These are phyloP conservation scores for Neurospora hispaniola DNA, from an alignment of 495 filamentous ascomycete genomes.

Conservation along the genomic window DNA sequence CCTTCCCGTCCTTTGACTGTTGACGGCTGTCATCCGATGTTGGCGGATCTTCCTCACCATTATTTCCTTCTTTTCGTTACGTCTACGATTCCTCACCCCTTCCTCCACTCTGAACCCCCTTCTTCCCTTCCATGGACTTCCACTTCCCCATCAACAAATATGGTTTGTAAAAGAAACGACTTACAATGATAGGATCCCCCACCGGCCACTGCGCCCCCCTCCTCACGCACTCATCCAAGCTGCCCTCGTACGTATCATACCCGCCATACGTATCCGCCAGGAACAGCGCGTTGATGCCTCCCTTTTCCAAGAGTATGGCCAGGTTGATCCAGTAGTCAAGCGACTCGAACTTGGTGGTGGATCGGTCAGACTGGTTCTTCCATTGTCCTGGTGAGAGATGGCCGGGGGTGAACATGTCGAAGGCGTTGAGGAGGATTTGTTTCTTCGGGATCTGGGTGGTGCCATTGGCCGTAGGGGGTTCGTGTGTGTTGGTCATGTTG, in stretches of 20 bases:
- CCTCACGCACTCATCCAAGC: slow-evolving; percentile 35
- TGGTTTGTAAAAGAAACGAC: not conserved
- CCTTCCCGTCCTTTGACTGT: not conserved
- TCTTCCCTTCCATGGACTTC: not conserved
- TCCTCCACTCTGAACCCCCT: not conserved
- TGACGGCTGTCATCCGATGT: not conserved
- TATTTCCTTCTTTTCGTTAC: too few relatives aligned
- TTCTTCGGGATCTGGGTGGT: slow-evolving; percentile 12
- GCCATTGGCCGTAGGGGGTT: not conserved
- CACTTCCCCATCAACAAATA: not conserved
- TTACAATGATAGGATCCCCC: slow-evolving; percentile 41
- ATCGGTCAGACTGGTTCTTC: slow-evolving; percentile 48
- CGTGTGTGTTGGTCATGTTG: not conserved
- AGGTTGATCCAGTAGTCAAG: slow-evolving; percentile 51
- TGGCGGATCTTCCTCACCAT: not conserved
- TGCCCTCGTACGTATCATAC: slow-evolving; percentile 45
- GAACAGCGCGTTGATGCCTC: slow-evolving; percentile 49
- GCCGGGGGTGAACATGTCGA: slow-evolving; percentile 35
- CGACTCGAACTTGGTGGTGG: slow-evolving; percentile 39
- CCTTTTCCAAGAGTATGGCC: slow-evolving; percentile 48
- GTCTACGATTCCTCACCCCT: not conserved
- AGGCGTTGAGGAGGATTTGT: slow-evolving; percentile 35
- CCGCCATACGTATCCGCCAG: slow-evolving; percentile 52
- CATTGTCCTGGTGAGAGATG: slow-evolving; percentile 35
- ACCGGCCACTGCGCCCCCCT: slow-evolving; percentile 49